Base-by-base conservation (phyloP, 2,329 filamentous ascomycete genomes). In the Diaporthe australafricana region DNA sequence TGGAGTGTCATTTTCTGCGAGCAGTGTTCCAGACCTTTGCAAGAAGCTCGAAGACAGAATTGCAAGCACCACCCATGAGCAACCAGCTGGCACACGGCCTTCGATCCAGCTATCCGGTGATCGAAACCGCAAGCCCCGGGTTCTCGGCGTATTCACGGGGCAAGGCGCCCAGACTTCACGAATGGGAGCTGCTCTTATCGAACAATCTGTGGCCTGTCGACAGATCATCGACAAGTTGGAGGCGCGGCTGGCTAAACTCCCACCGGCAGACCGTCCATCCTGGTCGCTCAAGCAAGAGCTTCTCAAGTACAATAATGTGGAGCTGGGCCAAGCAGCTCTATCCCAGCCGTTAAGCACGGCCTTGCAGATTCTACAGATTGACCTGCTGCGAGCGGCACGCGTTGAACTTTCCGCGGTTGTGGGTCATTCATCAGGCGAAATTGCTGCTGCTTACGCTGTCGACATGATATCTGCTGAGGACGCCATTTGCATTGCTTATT, bases 301-400 rank as follows among this genome's bases (percentile, higher is more conserved):
- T 6, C 47, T 68, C 22, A 40, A 56, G 32, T 27, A 47, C 55
- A 7, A 57, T 77, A 17, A 38, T 74, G n/a, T n/a, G n/a, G n/a
- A n/a, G n/a, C n/a, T n/a, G n/a, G n/a, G n/a, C 45, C 25, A 57
- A 20, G 40, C 42, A 45, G 35, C 40, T 7, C 16, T 70, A 11
- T 47, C 38, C 16, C 68, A 70, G 47, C 72, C 74, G 1, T 25
- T 81, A 0, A 84, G 80, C 68, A 84, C 83, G 4, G 82, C 81
- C 0, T 30, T 85, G 0, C 83, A 85, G 70, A 75, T 85, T 5
- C 76, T 76, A 6, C 72, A 83, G 0, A 78, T 84, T 0, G 77
- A 82, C 16, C 56, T 83, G 1, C 73, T 84, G 9, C 48, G 22
- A 7, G 53, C 40, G 0, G 74, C 72, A 0, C 76, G 77, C 1